A percentile compares a stretch with the other conserved stretches of the same genome.
Evolutionary conservation across 2,329 filamentous ascomycete species (phyloP).

Genomic region (Knoxdaviesia proteae): DNA sequence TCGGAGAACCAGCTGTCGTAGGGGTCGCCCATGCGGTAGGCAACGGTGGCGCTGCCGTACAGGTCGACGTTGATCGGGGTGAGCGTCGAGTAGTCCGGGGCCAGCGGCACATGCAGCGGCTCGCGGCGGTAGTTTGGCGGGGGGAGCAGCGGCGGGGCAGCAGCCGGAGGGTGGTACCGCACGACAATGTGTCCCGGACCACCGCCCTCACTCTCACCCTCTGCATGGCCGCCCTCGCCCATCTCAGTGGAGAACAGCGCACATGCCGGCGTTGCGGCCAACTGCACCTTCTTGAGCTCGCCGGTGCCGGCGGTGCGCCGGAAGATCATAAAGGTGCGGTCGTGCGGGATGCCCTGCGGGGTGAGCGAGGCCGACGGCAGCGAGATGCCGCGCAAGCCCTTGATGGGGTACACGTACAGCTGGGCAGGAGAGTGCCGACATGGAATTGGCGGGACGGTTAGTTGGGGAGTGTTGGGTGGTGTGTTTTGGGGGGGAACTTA

Average conservation of each 20-base stretch:
- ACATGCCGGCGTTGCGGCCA: slow-evolving; percentile 35
- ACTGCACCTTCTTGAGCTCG: slow-evolving; percentile 34
- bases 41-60: slow-evolving; percentile 34
- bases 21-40: slow-evolving; percentile 38
- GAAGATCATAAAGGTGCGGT: slow-evolving; percentile 52
- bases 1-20: slow-evolving; percentile 47
- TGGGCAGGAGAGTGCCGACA: slow-evolving; percentile 3
- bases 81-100: slow-evolving; percentile 25
- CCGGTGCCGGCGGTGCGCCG: slow-evolving; percentile 21
- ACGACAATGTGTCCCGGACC: slow-evolving; percentile 14
- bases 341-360: slow-evolving; percentile 40
- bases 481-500: slow-evolving; percentile 3
- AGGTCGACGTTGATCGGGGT: slow-evolving; percentile 31
- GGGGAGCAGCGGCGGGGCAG: slow-evolving; percentile 7
- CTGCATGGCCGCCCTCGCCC: slow-evolving; percentile 15
- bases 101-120: slow-evolving; percentile 32
- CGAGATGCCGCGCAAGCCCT: slow-evolving; percentile 42
- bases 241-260: slow-evolving; percentile 45
- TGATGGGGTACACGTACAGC: slow-evolving; percentile 56
- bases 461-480: background rate
- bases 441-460: background rate
- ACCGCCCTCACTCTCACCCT: background rate
- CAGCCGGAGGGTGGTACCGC: slow-evolving; percentile 17
- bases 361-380: slow-evolving; percentile 32
- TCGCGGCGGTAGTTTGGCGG: too few species aligned